Percentiles rank a stretch among this genome's conserved stretches.
Evolutionary conservation across 2,329 filamentous ascomycete genomes (phyloP).

Genomic region (Penicillium sp.): DNA sequence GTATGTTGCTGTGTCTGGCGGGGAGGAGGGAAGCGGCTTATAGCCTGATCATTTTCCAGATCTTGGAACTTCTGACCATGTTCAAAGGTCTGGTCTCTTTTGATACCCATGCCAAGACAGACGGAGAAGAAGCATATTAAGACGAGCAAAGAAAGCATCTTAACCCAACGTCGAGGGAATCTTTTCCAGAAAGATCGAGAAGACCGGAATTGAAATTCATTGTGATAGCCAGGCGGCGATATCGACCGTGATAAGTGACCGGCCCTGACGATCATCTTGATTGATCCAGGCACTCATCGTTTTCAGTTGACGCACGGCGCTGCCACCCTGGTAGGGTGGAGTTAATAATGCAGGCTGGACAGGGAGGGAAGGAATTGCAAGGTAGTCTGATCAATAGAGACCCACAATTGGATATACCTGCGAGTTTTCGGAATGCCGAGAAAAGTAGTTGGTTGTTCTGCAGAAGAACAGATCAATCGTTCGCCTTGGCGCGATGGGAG

Average conservation of each 20-base stretch:
- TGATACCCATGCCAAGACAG: slow-evolving; percentile 13
- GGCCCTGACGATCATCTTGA: slow-evolving; percentile 21
- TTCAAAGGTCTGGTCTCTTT: slow-evolving; percentile 7
- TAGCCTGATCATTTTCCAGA: background rate
- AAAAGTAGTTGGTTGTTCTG: slow-evolving; percentile 1
- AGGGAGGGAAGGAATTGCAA: slow-evolving; percentile 18
- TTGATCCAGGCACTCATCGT: slow-evolving; percentile 23
- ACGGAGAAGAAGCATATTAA: slow-evolving; percentile 20
- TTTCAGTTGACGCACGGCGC: slow-evolving; percentile 23
- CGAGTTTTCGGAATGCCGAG: slow-evolving; percentile 20
- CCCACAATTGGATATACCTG: slow-evolving; percentile 16
- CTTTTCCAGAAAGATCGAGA: slow-evolving; percentile 14
- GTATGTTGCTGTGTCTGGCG: slow-evolving; percentile 27
- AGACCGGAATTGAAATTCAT: slow-evolving; percentile 17
- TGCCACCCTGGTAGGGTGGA: slow-evolving; percentile 19
- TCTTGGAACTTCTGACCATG: slow-evolving; percentile 7
- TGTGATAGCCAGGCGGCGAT: slow-evolving; percentile 13
- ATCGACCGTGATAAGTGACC: slow-evolving; percentile 24
- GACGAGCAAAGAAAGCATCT: slow-evolving; percentile 21
- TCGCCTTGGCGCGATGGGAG: slow-evolving; percentile 9
- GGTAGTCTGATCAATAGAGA: slow-evolving; percentile 6
- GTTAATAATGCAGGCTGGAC: slow-evolving; percentile 13
- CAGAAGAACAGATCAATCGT: background rate
- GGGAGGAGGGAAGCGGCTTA: slow-evolving; percentile 17
- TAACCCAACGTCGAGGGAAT: slow-evolving; percentile 23